These are phyloP conservation scores for Abrus precatorius DNA, from an alignment of 306 rosid species.

Conservation along the genomic window DNA sequence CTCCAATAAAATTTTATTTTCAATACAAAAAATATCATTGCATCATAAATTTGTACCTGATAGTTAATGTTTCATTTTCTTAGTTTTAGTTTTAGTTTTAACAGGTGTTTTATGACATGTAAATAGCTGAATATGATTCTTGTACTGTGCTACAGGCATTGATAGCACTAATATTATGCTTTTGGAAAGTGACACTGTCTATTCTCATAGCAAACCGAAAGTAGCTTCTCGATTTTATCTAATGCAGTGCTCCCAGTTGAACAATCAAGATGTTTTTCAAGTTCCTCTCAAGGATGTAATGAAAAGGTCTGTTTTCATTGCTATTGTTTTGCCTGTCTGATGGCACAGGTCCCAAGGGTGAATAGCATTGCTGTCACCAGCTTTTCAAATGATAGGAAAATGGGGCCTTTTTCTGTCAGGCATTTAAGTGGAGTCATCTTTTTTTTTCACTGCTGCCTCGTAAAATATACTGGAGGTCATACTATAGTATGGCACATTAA, in stretches of 20 bases:
- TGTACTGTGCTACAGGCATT: slow-evolving; percentile 63
- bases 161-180: slow-evolving; percentile 55
- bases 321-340: slow-evolving; percentile 17
- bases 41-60: slow-evolving; percentile 28
- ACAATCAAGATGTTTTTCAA: slow-evolving; percentile 48
- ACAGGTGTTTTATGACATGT: slow-evolving; percentile 25
- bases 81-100: slow-evolving; percentile 16
- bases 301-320: slow-evolving; percentile 60
- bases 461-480: slow-evolving; percentile 27
- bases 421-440: slow-evolving; percentile 14
- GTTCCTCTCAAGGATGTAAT: slow-evolving; percentile 68
- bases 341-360: slow-evolving; percentile 37
- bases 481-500: neutral
- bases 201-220: slow-evolving; percentile 76
- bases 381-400: slow-evolving; percentile 34
- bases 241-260: slow-evolving; percentile 62
- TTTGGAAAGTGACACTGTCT: slow-evolving; percentile 71
- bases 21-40: slow-evolving; percentile 2
- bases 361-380: slow-evolving; percentile 12
- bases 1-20: slow-evolving; percentile 25
- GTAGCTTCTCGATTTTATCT: slow-evolving; percentile 68
- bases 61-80: slow-evolving; percentile 4
- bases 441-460: neutral
- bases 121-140: slow-evolving; percentile 48
- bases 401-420: slow-evolving; percentile 16